Evolutionary conservation across 2,329 filamentous ascomycete genomes (phyloP).

Genomic region (Phoma sp.): DNA sequence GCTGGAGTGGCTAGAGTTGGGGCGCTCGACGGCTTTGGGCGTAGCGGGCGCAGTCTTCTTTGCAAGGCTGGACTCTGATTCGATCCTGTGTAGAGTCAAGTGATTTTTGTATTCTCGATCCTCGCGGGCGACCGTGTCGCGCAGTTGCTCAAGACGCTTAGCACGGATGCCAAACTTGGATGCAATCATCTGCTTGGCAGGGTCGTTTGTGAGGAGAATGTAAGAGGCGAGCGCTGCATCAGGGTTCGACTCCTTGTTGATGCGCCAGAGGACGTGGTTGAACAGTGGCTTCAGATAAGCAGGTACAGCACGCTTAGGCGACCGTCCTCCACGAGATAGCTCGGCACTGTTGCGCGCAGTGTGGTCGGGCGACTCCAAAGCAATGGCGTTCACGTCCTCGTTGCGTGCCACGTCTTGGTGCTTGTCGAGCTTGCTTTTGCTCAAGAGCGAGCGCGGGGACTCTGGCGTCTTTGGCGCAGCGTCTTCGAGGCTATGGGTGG

Average conservation of each 20-base stretch:
- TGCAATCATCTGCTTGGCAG: constrained; percentile 53
- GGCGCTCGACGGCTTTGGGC: constrained; percentile 29
- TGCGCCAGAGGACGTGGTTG: constrained; percentile 60
- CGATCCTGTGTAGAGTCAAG: constrained; percentile 46
- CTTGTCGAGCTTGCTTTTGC: constrained; percentile 19
- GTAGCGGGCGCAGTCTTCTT: constrained; percentile 22
- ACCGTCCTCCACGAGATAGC: constrained; percentile 28
- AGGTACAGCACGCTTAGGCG: constrained; percentile 45
- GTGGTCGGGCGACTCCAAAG: constrained; percentile 31
- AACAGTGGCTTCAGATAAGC: constrained; percentile 54
- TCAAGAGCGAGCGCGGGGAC: constrained; percentile 49
- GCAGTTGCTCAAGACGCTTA: constrained; percentile 58
- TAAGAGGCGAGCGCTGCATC: constrained; percentile 57
- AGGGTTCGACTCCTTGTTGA: constrained; percentile 57
- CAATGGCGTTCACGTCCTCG: constrained; percentile 14
- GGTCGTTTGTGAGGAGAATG: constrained; percentile 60
- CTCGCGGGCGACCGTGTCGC: constrained; percentile 57
- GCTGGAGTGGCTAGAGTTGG: constrained; percentile 36
- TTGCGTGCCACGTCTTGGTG: constrained; percentile 34
- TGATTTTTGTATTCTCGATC: constrained; percentile 56
- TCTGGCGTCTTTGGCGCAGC: constrained; percentile 47
- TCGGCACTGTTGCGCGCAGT: constrained; percentile 42
- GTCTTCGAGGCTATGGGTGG: constrained; percentile 49
- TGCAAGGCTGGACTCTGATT: constrained; percentile 34
- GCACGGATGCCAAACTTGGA: constrained; percentile 58